Conservation (phyloP, 108 stramenopile genomes). For the Parietichytrium sp. region DNA sequence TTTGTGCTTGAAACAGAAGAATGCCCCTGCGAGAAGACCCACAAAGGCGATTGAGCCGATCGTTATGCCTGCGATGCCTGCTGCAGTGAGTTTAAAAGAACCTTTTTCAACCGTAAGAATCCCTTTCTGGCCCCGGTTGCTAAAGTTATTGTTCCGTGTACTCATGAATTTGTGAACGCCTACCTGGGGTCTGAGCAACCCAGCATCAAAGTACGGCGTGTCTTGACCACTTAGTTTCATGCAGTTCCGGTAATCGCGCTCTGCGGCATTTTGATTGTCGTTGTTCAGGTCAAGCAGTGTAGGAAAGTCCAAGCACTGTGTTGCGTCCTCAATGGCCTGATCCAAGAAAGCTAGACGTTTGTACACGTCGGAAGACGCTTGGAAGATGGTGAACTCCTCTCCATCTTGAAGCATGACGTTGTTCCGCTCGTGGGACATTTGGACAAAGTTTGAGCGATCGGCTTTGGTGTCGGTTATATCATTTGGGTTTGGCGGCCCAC, state of each 20-base stretch:
- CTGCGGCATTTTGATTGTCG: conserved; percentile 48
- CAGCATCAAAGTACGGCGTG: conserved; percentile 54
- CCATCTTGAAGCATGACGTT: conserved; percentile 44
- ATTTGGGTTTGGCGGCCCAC: conserved; percentile 53
- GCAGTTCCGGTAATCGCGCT: conserved; percentile 52
- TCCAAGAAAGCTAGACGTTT: conserved; percentile 41
- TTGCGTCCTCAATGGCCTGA: conserved; percentile 39
- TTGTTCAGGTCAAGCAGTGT: conserved; percentile 47
- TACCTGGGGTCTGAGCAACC: conserved; percentile 25
- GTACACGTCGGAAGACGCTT: background rate
- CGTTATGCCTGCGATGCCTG: background rate
- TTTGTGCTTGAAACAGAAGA: background rate
- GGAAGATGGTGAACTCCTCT: no score
- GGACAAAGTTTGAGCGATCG: conserved; percentile 48
- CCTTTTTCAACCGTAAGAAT: no score
- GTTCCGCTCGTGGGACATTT: conserved; percentile 30
- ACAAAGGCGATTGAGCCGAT: background rate
- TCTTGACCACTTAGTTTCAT: conserved; percentile 50
- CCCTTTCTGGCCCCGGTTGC: conserved; percentile 50
- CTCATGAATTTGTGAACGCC: conserved; percentile 42
- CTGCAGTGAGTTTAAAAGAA: background rate
- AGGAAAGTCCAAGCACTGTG: background rate
- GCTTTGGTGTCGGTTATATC: conserved; percentile 46
- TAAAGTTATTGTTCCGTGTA: conserved; percentile 56
- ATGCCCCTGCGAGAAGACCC: background rate